phyloP scores from a whole-genome alignment of 768 basidiomycete species.

The Hericium coralloides region DNA sequence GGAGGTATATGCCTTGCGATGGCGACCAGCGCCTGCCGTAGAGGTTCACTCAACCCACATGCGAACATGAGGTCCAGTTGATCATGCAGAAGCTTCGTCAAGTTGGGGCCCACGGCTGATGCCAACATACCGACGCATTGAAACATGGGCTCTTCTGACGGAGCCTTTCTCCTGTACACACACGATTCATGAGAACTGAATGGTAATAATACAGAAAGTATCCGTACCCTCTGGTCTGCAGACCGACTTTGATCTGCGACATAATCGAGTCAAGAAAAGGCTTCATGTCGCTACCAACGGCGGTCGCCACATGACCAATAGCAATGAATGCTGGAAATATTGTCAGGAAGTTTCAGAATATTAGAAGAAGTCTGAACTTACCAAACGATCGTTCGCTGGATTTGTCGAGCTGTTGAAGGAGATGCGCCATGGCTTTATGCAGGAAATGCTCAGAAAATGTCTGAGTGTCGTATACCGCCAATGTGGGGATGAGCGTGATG shows the following conservation, averaged over 20 bases:
- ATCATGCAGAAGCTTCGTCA: constrained; percentile 93
- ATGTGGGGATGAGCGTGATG: constrained; percentile 89
- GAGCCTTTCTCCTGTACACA: constrained; percentile 67
- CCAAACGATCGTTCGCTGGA: constrained; percentile 83
- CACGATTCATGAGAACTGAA: constrained; percentile 21
- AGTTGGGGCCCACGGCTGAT: constrained; percentile 87
- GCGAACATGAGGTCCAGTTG: constrained; percentile 95
- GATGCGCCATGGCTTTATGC: constrained; percentile 89
- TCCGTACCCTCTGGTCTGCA: constrained; percentile 76
- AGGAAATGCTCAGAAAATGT: constrained; percentile 88
- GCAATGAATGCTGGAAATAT: constrained; percentile 77
- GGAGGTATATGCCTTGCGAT: constrained; percentile 87
- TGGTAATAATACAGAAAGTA: neutral
- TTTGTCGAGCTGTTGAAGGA: constrained; percentile 82
- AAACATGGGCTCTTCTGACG: constrained; percentile 91
- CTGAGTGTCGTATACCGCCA: constrained; percentile 90
- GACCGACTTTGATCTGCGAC: constrained; percentile 78
- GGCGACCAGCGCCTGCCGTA: constrained; percentile 74
- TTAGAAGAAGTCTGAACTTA: constrained; percentile 24
- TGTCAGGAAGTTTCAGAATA: constrained; percentile 2
- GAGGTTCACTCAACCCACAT: constrained; percentile 84
- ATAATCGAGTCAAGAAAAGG: constrained; percentile 91
- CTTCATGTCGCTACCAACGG: constrained; percentile 92
- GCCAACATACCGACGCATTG: constrained; percentile 97
- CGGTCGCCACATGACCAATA: constrained; percentile 89